Conservation (phyloP, 768 basidiomycete species). For the Astraeus odoratus region DNA sequence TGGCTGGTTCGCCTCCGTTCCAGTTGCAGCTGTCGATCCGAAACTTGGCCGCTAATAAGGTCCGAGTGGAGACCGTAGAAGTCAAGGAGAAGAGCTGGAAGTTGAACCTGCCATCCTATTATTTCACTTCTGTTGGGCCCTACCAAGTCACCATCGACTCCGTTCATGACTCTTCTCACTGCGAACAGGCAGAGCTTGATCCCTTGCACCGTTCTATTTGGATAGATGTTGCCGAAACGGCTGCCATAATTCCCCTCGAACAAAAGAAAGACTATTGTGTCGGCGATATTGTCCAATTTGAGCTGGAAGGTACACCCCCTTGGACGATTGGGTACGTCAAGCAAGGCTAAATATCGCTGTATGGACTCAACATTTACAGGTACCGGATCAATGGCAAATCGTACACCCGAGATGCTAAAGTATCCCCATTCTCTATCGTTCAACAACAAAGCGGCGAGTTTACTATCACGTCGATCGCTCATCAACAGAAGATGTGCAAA, state of each 20-base stretch:
- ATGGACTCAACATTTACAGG: slow-evolving; percentile 32
- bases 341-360: slow-evolving; percentile 1
- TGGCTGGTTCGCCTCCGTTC: slow-evolving; percentile 88
- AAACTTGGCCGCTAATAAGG: slow-evolving; percentile 65
- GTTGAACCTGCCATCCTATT: slow-evolving; percentile 60
- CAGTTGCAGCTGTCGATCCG: slow-evolving; percentile 65
- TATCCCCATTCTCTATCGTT: slow-evolving; percentile 78
- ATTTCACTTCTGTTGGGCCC: slow-evolving; percentile 72
- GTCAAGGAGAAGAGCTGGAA: slow-evolving; percentile 56
- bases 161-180: slow-evolving; percentile 74
- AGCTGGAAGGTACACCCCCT: slow-evolving; percentile 88
- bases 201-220: slow-evolving; percentile 56
- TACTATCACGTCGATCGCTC: slow-evolving; percentile 79
- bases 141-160: slow-evolving; percentile 75
- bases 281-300: slow-evolving; percentile 85
- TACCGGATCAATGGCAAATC: slow-evolving; percentile 76
- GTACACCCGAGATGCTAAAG: slow-evolving; percentile 65
- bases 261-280: slow-evolving; percentile 78
- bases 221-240: slow-evolving; percentile 96
- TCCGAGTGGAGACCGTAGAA: slow-evolving; percentile 51
- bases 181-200: slow-evolving; percentile 66
- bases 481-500: slow-evolving; percentile 90
- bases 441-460: slow-evolving; percentile 83
- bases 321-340: slow-evolving; percentile 75
- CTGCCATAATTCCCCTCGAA: slow-evolving; percentile 83